Percentiles rank a stretch among this genome's conserved stretches.
Evolutionary conservation across 2,329 filamentous ascomycete genomes (phyloP).

Genomic region (Hortaea sp.): DNA sequence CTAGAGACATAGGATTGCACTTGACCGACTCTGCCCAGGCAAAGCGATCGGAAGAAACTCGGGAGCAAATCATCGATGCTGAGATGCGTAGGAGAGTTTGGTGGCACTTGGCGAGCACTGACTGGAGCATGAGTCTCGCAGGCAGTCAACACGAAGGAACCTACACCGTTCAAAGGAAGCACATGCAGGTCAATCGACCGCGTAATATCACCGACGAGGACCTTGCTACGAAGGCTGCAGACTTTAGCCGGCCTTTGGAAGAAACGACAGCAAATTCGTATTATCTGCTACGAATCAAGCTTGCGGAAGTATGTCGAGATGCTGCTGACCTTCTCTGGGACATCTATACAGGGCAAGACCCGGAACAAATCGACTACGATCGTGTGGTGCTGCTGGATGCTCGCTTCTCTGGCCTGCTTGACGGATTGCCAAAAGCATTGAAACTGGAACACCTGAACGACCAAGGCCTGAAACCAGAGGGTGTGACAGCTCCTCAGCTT

Average conservation of each 20-base stretch:
- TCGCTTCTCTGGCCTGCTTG: conserved; percentile 10
- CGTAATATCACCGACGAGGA: conserved; percentile 34
- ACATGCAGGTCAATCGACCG: conserved; percentile 33
- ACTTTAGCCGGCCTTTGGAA: conserved; percentile 20
- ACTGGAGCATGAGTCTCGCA: conserved; percentile 12
- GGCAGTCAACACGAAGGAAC: conserved; percentile 35
- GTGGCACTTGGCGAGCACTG: conserved; percentile 20
- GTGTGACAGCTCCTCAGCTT: not conserved
- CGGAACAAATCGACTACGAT: conserved; percentile 9
- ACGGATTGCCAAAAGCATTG: conserved; percentile 4
- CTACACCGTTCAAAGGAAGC: conserved; percentile 32
- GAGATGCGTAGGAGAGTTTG: conserved; percentile 19
- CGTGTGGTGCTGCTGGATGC: conserved; percentile 11
- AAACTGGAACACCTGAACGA: conserved; percentile 1
- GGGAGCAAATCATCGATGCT: conserved; percentile 11
- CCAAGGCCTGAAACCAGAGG: conserved; percentile 2
- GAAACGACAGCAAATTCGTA: conserved; percentile 38
- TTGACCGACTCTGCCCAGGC: conserved; percentile 8
- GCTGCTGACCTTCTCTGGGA: conserved; percentile 27
- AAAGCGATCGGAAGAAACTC: conserved; percentile 1
- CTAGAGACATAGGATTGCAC: conserved; percentile 16
- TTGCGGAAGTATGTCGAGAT: conserved; percentile 31
- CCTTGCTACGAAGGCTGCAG: conserved; percentile 16
- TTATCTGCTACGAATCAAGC: conserved; percentile 32
- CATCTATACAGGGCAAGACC: conserved; percentile 13